Percentiles rank a stretch among this genome's conserved stretches.
phyloP scores from a whole-genome alignment of 2,329 filamentous ascomycete genomes.

The Fusarium ramigenum region DNA sequence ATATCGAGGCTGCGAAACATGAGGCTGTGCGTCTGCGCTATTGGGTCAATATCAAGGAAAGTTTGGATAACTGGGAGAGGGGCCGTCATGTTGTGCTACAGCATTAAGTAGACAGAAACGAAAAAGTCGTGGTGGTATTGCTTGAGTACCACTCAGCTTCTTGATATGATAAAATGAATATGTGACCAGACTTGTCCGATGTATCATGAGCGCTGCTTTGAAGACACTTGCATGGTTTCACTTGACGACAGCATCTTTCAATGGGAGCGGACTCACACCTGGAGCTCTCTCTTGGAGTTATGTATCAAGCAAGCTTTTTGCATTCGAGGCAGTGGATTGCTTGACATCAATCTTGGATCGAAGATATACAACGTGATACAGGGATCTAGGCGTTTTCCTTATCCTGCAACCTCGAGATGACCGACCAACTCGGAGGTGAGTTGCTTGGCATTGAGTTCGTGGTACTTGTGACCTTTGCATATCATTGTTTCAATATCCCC shows the following conservation, averaged over 20 bases:
- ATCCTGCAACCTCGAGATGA: background rate
- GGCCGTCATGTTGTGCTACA: slow-evolving; percentile 69
- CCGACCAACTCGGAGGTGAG: background rate
- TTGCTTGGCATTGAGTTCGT: background rate
- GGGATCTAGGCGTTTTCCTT: background rate
- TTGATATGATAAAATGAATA: background rate
- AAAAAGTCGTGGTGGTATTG: background rate
- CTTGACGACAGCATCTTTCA: background rate
- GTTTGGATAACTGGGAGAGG: slow-evolving; percentile 83
- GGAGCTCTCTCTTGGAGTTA: background rate
- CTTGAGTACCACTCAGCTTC: background rate
- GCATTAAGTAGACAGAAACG: slow-evolving; percentile 49
- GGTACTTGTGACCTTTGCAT: background rate
- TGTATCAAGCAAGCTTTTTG: slow-evolving; percentile 3
- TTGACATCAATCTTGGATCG: background rate
- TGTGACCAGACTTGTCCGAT: background rate
- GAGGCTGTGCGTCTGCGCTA: slow-evolving; percentile 85
- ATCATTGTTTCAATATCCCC: background rate
- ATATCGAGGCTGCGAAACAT: slow-evolving; percentile 71
- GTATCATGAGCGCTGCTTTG: background rate
- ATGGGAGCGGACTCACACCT: background rate
- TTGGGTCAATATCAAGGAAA: slow-evolving; percentile 89
- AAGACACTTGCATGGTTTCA: background rate
- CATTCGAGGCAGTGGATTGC: slow-evolving; percentile 7
- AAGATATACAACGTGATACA: background rate